Percentiles rank a stretch among this genome's conserved stretches.
phyloP scores from a whole-genome alignment of 2,329 filamentous ascomycete genomes.

The Chaetomium olivaceum region DNA sequence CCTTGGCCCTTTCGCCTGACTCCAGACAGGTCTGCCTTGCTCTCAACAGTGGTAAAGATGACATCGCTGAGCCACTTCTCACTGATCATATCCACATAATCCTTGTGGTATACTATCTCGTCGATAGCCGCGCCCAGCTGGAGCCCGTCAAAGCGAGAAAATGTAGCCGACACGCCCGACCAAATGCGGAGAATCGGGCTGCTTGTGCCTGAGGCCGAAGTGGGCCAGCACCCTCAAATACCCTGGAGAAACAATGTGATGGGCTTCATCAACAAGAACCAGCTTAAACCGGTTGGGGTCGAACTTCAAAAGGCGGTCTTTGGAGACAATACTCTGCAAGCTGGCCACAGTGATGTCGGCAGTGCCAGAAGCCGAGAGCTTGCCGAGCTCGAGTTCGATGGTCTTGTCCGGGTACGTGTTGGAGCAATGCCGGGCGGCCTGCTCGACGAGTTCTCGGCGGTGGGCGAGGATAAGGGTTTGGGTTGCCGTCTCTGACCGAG shows the following conservation, averaged over 20 bases:
- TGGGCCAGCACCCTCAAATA: constrained; percentile 77
- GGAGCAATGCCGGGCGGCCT: constrained; percentile 83
- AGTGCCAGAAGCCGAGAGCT: constrained; percentile 69
- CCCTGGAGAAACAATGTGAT: constrained; percentile 85
- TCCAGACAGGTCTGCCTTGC: constrained; percentile 73
- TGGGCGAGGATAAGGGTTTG: constrained; percentile 92
- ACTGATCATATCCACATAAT: constrained; percentile 68
- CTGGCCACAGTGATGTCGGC: constrained; percentile 96
- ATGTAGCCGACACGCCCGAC: constrained; percentile 85
- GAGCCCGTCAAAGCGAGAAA: constrained; percentile 78
- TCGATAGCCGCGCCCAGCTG: constrained; percentile 83
- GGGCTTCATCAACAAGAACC: constrained; percentile 90
- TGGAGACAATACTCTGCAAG: constrained; percentile 78
- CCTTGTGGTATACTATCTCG: constrained; percentile 92
- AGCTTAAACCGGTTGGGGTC: constrained; percentile 81
- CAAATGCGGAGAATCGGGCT: constrained; percentile 60
- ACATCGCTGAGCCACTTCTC: constrained; percentile 91
- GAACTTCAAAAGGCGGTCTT: constrained; percentile 77
- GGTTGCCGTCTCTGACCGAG: constrained; percentile 57
- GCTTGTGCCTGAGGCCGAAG: constrained; percentile 63
- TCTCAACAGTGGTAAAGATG: constrained; percentile 89
- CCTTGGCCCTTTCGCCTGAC: constrained; percentile 62
- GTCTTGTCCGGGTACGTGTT: constrained; percentile 75
- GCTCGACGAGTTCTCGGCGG: constrained; percentile 88
- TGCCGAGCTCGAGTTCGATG: constrained; percentile 92